Conservation (phyloP, 768 basidiomycete species). For the Lactifluus volemus region DNA sequence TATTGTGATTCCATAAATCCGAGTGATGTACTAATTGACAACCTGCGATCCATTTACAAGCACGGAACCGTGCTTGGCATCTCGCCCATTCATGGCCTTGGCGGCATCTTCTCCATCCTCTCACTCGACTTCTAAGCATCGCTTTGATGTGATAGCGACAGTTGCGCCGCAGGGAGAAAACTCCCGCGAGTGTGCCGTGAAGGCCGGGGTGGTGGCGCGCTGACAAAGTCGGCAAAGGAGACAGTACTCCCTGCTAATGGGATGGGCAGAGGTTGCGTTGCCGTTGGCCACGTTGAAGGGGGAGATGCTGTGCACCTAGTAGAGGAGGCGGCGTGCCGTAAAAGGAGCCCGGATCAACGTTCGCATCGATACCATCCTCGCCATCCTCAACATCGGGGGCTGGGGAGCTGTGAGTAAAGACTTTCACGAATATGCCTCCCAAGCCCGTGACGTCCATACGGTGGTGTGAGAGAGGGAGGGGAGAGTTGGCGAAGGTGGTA, state of each 20-base stretch:
- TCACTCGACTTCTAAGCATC: too few relatives aligned
- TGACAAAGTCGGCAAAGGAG: slow-evolving; percentile 53
- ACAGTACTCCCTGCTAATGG: slow-evolving; percentile 32
- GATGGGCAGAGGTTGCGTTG: slow-evolving; percentile 15
- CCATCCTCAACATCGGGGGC: slow-evolving; percentile 18
- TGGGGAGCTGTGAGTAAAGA: slow-evolving; percentile 30
- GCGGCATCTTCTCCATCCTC: too few relatives aligned
- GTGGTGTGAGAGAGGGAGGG: slow-evolving; percentile 41
- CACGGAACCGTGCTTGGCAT: too few relatives aligned
- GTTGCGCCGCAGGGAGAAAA: slow-evolving; percentile 18
- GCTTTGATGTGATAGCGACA: too few relatives aligned
- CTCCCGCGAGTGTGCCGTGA: slow-evolving; percentile 18
- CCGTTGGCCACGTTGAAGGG: background rate
- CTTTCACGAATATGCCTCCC: slow-evolving; percentile 2
- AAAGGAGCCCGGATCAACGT: slow-evolving; percentile 50
- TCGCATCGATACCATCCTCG: slow-evolving; percentile 44
- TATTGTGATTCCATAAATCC: too few relatives aligned
- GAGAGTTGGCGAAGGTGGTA: slow-evolving; percentile 83
- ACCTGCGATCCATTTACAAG: too few relatives aligned
- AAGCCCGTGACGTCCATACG: background rate
- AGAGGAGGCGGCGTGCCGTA: slow-evolving; percentile 29
- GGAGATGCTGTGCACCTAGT: slow-evolving; percentile 40
- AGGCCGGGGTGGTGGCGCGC: slow-evolving; percentile 35
- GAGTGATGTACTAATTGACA: too few relatives aligned
- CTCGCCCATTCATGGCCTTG: too few relatives aligned